Base-by-base conservation (phyloP, 306 rosid genomes). In the Adenanthera pavonina region DNA sequence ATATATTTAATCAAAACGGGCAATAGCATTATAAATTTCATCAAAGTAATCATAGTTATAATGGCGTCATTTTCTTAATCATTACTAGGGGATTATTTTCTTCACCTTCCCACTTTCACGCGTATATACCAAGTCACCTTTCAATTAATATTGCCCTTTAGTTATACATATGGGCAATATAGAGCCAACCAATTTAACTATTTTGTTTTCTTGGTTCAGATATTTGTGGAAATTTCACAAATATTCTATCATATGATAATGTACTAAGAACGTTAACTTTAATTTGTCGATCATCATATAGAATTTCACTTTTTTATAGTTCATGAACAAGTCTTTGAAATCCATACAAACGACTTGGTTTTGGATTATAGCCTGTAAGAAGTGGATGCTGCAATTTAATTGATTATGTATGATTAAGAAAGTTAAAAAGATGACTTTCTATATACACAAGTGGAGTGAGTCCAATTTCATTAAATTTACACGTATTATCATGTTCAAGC, bases 31-130 rank as follows among this genome's bases (percentile, higher is more conserved):
- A 12, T 69, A 44, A 69, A 46, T 69, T 69, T 69, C 74, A 69
- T 69, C 15, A 69, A 44, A 69, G 40, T 46, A 46, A 69, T 69
- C n/a, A 69, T 46, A 48, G 19, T 69, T 44, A 17, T 69, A 46
- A 44, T 69, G 35, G 56, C 74, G 56, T 44, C 74, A 69, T 43
- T 69, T 33, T 69, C 53, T 17, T 69, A 69, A 69, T 69, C 54
- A 69, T 69, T 44, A 46, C 56, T 5, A 5, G 51, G 19, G 5
- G 35, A 43, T 44, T 20, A 44, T 69, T 44, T 19, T 69, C 54
- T 43, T 69, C 74, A 19, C 36, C 53, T 69, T 69, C 72, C 41
- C 74, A 41, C 52, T n/a, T 9, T 68, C 52, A 43, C 53, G 35
- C 8, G 36, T 43, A n/a, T 8, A 1, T 43, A 68, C 66, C 66